Conservation (phyloP, 129 eudicot species). For the sunflower (Helianthus annuus) region DNA sequence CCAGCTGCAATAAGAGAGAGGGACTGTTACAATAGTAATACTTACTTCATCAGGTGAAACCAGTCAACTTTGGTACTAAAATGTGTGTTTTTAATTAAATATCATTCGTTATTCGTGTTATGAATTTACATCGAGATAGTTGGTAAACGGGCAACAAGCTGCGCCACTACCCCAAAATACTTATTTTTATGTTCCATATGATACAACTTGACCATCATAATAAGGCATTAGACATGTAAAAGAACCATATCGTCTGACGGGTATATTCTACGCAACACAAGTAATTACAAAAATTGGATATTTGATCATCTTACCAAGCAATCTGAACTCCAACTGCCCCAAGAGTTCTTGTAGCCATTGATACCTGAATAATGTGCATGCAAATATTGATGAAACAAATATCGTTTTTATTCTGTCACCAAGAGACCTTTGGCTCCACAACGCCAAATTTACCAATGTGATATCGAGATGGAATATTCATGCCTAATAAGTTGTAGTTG, state of each 20-base stretch:
- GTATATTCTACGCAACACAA: slow-evolving; percentile 6
- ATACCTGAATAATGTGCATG: slow-evolving; percentile 61
- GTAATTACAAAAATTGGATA: neutral
- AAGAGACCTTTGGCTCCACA: slow-evolving; percentile 10
- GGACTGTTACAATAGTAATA: slow-evolving; percentile 17
- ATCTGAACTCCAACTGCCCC: slow-evolving; percentile 87
- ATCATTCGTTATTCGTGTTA: too few species aligned
- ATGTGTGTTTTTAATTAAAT: neutral
- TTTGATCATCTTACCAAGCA: slow-evolving; percentile 64
- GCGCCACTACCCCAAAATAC: neutral
- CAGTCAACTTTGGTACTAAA: slow-evolving; percentile 9
- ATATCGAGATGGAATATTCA: slow-evolving; percentile 10
- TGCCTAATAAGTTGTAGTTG: slow-evolving; percentile 7
- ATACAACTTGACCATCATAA: neutral
- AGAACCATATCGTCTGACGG: neutral
- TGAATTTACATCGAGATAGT: too few species aligned
- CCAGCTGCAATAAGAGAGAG: slow-evolving; percentile 70
- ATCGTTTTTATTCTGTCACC: neutral
- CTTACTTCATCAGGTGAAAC: slow-evolving; percentile 7
- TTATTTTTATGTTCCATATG: neutral
- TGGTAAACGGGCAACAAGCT: too few species aligned
- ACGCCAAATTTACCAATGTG: neutral
- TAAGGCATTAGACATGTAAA: slow-evolving; percentile 13
- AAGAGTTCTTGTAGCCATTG: slow-evolving; percentile 97
- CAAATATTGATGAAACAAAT: slow-evolving; percentile 11